Evolutionary conservation across 441 rosid species (phyloP), one percentile per base, ranked within the genome.

Genomic region (Lagerstroemia fauriei): DNA sequence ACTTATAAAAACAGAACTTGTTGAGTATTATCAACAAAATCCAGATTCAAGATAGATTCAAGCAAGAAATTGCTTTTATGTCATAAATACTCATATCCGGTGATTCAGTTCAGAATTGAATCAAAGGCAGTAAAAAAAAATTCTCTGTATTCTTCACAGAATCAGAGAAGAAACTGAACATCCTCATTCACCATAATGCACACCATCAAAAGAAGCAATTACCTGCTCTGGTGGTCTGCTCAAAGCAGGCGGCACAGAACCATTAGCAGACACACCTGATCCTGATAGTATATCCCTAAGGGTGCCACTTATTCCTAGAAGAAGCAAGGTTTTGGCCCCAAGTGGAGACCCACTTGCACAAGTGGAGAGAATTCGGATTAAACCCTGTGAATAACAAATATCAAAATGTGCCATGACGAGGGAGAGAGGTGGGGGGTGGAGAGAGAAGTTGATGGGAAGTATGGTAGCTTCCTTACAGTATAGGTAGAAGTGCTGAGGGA

Each of bases 191-290:
- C 75, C 18, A 22, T 31, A 75, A 59, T 18, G 81, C 38, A 24
- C 29, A 65, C 70, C 70, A 27, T 59, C 22, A 65, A 2, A 80
- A 69, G 59, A 75, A 75, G 38, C 34, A 83, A 27, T 44, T 83
- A 97, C 99, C 98, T 95, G 99, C 82, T 97, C 99, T 69, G 99
- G 92, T 32, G 99, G 99, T 86, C 99, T 91, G 88, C 94, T 91
- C 86, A 97, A 86, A 27, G 97, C 94, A 80, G 98, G 95, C 44
- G 99, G 91, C 70, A 95, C 95, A 79, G 98, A 93, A 77, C 92
- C 87, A 84, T 92, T 95, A n/a, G 93, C 91, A 83, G 96, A 91
- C 85, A 90, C 93, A 80, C 99, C 96, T 80, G 99, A 91, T 83
- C 98, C 99, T 59, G 92, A 89, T 57, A 97, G 88, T 78, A 95